Conservation (phyloP, 805 yeast species). For the Candida ulmi region DNA sequence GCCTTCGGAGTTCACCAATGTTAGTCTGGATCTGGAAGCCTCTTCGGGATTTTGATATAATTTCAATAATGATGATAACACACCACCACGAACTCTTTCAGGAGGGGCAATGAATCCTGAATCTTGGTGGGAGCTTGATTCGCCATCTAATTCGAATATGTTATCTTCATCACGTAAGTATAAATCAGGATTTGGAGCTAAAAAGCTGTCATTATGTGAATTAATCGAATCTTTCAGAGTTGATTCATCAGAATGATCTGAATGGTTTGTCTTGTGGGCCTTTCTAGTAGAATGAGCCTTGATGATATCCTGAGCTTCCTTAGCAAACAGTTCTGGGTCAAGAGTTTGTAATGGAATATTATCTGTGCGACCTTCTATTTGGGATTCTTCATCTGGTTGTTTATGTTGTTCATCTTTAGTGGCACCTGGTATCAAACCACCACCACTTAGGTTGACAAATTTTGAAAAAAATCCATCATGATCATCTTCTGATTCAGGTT, state of each 20-base stretch:
- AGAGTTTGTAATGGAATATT: constrained; percentile 41
- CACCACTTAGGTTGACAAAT: constrained; percentile 26
- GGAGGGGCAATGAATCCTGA: constrained; percentile 50
- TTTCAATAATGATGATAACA: constrained; percentile 68
- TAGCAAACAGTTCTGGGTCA: constrained; percentile 35
- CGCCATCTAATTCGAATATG: constrained; percentile 24
- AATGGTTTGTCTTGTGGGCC: constrained; percentile 1
- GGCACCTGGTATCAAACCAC: constrained; percentile 33
- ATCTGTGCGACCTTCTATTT: constrained; percentile 21
- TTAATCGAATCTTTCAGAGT: constrained; percentile 21
- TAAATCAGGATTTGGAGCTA: constrained; percentile 39
- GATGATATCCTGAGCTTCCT: constrained; percentile 52
- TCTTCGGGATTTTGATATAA: constrained; percentile 49
- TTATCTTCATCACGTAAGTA: constrained; percentile 26
- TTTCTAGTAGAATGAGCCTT: constrained; percentile 34
- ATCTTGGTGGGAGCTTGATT: constrained; percentile 24
- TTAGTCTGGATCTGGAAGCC: constrained; percentile 18
- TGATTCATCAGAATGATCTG: constrained; percentile 12
- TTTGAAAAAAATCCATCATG: constrained; percentile 23
- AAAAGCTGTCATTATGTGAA: constrained; percentile 20
- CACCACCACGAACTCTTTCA: constrained; percentile 74
- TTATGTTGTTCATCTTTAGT: constrained; percentile 12
- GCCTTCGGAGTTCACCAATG: constrained; percentile 10
- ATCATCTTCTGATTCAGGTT: constrained; percentile 18
- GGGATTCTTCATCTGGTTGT: constrained; percentile 30